Percentiles rank a stretch among this genome's conserved stretches.
These are phyloP conservation scores for Allium cepa DNA, from an alignment of 106 monocot species.

Conservation along the genomic window DNA sequence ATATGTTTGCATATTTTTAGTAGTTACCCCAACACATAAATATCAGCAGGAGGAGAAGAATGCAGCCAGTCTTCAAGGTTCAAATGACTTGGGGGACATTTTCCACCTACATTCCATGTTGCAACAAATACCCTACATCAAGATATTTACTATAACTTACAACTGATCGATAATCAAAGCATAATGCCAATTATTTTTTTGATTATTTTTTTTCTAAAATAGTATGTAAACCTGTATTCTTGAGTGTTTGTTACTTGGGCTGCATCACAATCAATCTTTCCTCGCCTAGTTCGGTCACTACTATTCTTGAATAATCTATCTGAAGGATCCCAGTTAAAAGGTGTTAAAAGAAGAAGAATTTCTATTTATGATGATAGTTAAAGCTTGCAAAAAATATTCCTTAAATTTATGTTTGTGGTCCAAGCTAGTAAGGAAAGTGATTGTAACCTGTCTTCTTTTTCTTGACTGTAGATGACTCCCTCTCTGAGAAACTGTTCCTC, in stretches of 20 bases:
- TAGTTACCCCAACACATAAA: conserved; percentile 68
- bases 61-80: conserved; percentile 85
- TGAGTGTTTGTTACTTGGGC: conserved; percentile 51
- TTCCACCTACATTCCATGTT: conserved; percentile 94
- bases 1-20: neutral
- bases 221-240: conserved; percentile 38
- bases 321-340: conserved; percentile 7
- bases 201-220: neutral
- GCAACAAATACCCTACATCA: conserved; percentile 62
- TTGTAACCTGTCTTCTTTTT: conserved; percentile 52
- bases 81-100: conserved; percentile 50
- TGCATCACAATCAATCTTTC: conserved; percentile 55
- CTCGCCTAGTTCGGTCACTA: conserved; percentile 26
- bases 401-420: conserved; percentile 4
- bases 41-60: conserved; percentile 65
- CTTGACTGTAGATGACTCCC: conserved; percentile 41
- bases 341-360: neutral
- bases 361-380: too few relatives aligned
- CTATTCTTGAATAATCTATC: conserved; percentile 40
- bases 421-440: conserved; percentile 4
- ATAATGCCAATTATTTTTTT: too few relatives aligned
- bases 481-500: conserved; percentile 62
- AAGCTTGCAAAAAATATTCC: too few relatives aligned
- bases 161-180: too few relatives aligned
- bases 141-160: neutral